Percentiles rank a stretch among this genome's conserved stretches.
Conservation (phyloP, 768 basidiomycete species). For the Tylopilus rubrobrunneus region DNA sequence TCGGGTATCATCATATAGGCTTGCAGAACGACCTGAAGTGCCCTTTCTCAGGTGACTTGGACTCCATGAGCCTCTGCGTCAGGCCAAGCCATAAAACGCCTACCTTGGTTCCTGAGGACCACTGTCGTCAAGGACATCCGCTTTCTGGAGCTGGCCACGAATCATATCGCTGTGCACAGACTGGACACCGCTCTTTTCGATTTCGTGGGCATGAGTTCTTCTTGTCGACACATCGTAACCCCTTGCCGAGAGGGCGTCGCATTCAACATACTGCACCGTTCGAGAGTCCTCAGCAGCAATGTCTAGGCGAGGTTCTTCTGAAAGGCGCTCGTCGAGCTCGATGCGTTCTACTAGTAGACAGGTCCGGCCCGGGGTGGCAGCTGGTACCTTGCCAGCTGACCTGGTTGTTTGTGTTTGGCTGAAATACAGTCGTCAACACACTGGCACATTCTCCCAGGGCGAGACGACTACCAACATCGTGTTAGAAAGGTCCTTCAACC, state of each 20-base stretch:
- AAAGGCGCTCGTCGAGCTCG: too few relatives aligned
- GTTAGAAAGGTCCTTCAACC: too few relatives aligned
- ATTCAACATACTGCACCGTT: too few relatives aligned
- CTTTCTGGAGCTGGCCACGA: background rate
- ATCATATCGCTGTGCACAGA: too few relatives aligned
- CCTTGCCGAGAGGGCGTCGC: background rate
- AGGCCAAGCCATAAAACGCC: background rate
- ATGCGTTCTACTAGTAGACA: too few relatives aligned
- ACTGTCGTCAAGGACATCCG: background rate
- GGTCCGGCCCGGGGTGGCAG: too few relatives aligned
- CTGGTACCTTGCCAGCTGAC: too few relatives aligned
- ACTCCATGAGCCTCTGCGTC: slow-evolving; percentile 1
- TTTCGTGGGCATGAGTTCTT: background rate
- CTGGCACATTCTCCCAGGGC: too few relatives aligned
- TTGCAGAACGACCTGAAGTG: background rate
- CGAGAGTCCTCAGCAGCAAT: too few relatives aligned
- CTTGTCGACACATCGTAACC: background rate
- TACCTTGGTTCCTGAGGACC: slow-evolving; percentile 1
- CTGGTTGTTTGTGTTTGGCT: slow-evolving; percentile 2
- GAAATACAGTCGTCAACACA: background rate
- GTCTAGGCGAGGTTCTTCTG: too few relatives aligned
- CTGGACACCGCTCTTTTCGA: background rate
- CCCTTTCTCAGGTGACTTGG: background rate
- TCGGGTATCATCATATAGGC: too few relatives aligned
- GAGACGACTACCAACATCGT: too few relatives aligned